Conservation (phyloP, 257 asterid genomes). For the Oldenlandia corymbosa region DNA sequence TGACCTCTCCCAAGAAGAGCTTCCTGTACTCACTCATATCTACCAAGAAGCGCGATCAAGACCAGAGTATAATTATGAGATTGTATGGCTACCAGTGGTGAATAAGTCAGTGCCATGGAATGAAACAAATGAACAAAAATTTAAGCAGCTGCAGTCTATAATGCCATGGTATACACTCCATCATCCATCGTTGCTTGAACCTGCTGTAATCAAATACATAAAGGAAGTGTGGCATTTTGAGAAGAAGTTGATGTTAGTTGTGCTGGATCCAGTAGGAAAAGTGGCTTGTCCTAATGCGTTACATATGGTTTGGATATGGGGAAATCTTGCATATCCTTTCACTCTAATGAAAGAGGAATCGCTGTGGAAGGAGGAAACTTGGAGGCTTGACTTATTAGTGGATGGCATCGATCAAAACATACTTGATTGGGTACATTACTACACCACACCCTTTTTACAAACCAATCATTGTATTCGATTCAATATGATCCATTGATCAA, state of each 20-base stretch:
- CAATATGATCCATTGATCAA: no score
- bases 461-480: no score
- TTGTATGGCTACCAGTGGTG: constrained; percentile 73
- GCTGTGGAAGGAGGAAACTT: constrained; percentile 52
- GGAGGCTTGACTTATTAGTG: constrained; percentile 60
- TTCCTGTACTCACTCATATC: constrained; percentile 38
- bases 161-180: constrained; percentile 83
- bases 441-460: neutral
- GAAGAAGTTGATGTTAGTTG: constrained; percentile 67
- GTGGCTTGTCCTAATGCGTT: constrained; percentile 51
- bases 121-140: constrained; percentile 32
- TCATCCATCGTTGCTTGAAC: constrained; percentile 54
- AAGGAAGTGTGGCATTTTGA: constrained; percentile 56
- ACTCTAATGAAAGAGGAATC: constrained; percentile 38
- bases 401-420: constrained; percentile 49
- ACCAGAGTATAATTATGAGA: constrained; percentile 49
- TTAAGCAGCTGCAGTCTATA: constrained; percentile 36
- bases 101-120: constrained; percentile 30
- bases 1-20: constrained; percentile 52
- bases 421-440: constrained; percentile 62
- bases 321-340: constrained; percentile 69
- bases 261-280: constrained; percentile 65
- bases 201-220: constrained; percentile 58
- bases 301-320: constrained; percentile 86
- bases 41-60: constrained; percentile 38